Percentiles rank a stretch among this genome's conserved stretches.
Evolutionary conservation across 371 early-diverging fungal species (phyloP).

Genomic region (Massospora cicadina): DNA sequence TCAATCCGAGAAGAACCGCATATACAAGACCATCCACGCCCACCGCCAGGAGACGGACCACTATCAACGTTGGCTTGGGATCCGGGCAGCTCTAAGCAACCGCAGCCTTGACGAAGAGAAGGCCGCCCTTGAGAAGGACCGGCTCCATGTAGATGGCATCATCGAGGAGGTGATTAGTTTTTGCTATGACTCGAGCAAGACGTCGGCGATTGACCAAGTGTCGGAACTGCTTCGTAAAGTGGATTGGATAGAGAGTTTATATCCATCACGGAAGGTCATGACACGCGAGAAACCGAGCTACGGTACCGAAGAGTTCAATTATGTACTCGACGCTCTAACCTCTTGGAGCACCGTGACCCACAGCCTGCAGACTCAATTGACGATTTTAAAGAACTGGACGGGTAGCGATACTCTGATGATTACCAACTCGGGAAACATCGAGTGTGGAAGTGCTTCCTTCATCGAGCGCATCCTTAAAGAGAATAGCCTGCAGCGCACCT

Average conservation of each 20-base stretch:
- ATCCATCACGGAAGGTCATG: slow-evolving; percentile 48
- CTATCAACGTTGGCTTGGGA: slow-evolving; percentile 56
- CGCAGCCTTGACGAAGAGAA: slow-evolving; percentile 44
- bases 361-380: slow-evolving; percentile 46
- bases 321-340: slow-evolving; percentile 47
- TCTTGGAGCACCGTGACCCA: slow-evolving; percentile 59
- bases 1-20: slow-evolving; percentile 59
- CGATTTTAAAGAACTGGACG: slow-evolving; percentile 65
- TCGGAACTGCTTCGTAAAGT: slow-evolving; percentile 47
- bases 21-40: slow-evolving; percentile 33
- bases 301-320: slow-evolving; percentile 43
- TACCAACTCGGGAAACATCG: slow-evolving; percentile 32
- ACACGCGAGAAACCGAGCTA: slow-evolving; percentile 47
- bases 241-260: slow-evolving; percentile 55
- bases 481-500: slow-evolving; percentile 54
- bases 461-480: slow-evolving; percentile 71
- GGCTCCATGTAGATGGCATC: slow-evolving; percentile 38
- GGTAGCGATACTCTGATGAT: slow-evolving; percentile 38
- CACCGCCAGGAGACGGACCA: slow-evolving; percentile 27
- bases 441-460: slow-evolving; percentile 26
- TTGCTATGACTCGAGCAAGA: slow-evolving; percentile 23
- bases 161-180: slow-evolving; percentile 46
- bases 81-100: slow-evolving; percentile 44
- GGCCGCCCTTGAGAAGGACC: slow-evolving; percentile 39
- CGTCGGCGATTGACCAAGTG: slow-evolving; percentile 34